These are phyloP conservation scores for Carpinus viminea DNA, from an alignment of 306 rosid genomes.

Conservation along the genomic window DNA sequence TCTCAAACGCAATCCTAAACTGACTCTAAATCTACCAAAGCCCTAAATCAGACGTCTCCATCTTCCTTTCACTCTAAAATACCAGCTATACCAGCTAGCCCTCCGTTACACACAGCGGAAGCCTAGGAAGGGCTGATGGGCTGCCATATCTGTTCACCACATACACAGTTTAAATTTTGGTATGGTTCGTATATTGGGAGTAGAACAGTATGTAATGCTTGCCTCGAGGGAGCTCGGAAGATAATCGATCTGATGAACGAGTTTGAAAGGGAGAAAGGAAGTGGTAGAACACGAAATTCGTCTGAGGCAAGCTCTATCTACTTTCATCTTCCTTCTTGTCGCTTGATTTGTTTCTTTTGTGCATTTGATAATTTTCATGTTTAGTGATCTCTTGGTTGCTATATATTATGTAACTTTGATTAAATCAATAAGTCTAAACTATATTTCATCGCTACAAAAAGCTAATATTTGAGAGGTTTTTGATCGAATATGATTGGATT, in stretches of 20 bases:
- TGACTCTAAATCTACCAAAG: no score
- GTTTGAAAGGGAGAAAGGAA: constrained; percentile 39
- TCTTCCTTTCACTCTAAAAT: no score
- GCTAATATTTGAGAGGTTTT: neutral
- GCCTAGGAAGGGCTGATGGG: constrained; percentile 42
- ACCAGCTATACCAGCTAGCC: no score
- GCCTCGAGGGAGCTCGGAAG: constrained; percentile 75
- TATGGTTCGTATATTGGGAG: constrained; percentile 64
- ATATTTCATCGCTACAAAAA: no score
- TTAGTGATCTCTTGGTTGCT: neutral
- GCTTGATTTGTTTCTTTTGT: neutral
- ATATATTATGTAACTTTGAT: no score
- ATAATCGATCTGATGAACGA: constrained; percentile 49
- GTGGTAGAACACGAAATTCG: constrained; percentile 31
- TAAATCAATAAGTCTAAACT: neutral
- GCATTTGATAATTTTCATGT: neutral
- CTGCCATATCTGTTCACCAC: constrained; percentile 67
- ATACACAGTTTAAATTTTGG: no score
- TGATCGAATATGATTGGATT: neutral
- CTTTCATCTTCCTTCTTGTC: neutral
- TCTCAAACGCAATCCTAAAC: no score
- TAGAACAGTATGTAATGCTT: constrained; percentile 56
- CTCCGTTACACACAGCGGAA: neutral
- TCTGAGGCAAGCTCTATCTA: constrained; percentile 69
- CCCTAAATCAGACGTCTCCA: no score